Evolutionary conservation across 306 rosid genomes (phyloP).

Genomic region (Clitoria ternatea): DNA sequence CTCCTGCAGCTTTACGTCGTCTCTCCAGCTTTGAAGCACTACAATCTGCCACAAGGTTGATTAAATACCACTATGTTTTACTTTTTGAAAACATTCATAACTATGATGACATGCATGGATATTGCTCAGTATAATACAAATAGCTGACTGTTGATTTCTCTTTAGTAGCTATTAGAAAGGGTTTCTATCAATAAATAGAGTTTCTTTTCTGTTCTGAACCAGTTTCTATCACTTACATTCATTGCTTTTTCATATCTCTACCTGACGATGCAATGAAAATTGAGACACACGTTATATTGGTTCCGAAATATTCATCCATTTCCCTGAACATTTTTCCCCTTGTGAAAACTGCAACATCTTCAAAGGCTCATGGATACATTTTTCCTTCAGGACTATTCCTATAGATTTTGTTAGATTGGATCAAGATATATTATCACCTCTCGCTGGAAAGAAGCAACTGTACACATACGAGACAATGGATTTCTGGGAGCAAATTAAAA

Average conservation of each 20-base stretch:
- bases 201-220: too few species aligned
- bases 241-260: neutral
- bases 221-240: too few species aligned
- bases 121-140: neutral
- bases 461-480: conserved; percentile 81
- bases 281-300: neutral
- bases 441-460: conserved; percentile 91
- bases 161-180: too few species aligned
- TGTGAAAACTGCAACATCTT: conserved; percentile 4
- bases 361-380: neutral
- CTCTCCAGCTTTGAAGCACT: conserved; percentile 87
- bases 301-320: conserved; percentile 3
- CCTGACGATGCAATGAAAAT: neutral
- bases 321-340: neutral
- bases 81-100: neutral
- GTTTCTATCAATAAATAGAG: too few species aligned
- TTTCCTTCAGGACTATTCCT: conserved; percentile 56
- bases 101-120: neutral
- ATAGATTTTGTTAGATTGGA: conserved; percentile 81
- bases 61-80: neutral
- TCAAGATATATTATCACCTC: conserved; percentile 95
- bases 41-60: conserved; percentile 77
- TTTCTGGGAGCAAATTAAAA: conserved; percentile 98
- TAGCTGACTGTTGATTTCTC: too few species aligned
- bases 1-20: conserved; percentile 69